Percentiles rank a stretch among this genome's conserved stretches.
Evolutionary conservation across 73 alveolate species (phyloP).

Genomic region (Stentor roeselii): DNA sequence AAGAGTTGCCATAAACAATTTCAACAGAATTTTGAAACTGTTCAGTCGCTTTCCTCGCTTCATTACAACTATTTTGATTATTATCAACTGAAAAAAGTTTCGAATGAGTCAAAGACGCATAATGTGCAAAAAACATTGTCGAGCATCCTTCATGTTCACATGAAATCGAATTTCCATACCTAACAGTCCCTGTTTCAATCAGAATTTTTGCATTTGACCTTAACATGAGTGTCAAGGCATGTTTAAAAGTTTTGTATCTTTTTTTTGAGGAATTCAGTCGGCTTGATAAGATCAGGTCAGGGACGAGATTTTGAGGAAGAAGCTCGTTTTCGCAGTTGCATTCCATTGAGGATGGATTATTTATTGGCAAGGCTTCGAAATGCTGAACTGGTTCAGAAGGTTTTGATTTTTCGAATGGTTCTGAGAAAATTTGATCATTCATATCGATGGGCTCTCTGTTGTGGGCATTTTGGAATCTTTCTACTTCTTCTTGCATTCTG

Average conservation of each 20-base stretch:
- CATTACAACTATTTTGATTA: background rate
- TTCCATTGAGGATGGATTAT: too few species aligned
- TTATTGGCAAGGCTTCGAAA: too few species aligned
- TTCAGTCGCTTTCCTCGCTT: background rate
- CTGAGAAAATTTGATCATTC: too few species aligned
- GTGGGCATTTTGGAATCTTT: too few species aligned
- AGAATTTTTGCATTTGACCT: background rate
- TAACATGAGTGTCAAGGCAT: background rate
- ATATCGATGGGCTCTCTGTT: too few species aligned
- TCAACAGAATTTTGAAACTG: background rate
- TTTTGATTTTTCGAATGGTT: too few species aligned
- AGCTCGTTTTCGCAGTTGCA: too few species aligned
- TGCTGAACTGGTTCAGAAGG: too few species aligned
- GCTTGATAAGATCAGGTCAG: too few species aligned
- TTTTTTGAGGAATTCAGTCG: conserved; percentile 2
- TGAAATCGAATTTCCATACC: too few species aligned
- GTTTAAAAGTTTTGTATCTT: background rate
- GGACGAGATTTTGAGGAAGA: too few species aligned
- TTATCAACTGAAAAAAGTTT: background rate
- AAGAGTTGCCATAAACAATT: background rate
- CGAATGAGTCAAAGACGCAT: background rate
- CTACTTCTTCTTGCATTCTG: too few species aligned
- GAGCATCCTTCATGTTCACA: background rate
- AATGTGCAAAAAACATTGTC: background rate
- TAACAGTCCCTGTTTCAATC: background rate